A percentile compares a stretch with the other conserved stretches of the same genome.
phyloP scores from a whole-genome alignment of 768 basidiomycete species.

The Phlebiopsis gigantea region DNA sequence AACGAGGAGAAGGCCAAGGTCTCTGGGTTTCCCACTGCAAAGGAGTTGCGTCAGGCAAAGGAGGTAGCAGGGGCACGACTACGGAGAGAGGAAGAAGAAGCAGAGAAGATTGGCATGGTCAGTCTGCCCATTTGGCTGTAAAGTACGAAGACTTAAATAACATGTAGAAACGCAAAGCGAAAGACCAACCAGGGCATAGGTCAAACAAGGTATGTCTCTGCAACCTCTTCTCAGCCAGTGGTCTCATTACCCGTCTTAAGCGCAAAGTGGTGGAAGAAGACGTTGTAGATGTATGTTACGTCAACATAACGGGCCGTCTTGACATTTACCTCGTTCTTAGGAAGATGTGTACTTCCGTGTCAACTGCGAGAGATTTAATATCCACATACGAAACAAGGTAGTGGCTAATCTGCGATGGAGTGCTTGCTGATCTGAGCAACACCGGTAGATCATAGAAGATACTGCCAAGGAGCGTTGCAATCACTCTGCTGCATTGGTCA shows the following conservation, averaged over 20 bases:
- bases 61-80: constrained; percentile 58
- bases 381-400: constrained; percentile 84
- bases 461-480: constrained; percentile 82
- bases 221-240: background rate
- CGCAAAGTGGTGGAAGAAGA: constrained; percentile 47
- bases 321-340: constrained; percentile 31
- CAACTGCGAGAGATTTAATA: constrained; percentile 84
- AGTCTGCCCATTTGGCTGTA: constrained; percentile 20
- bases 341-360: constrained; percentile 76
- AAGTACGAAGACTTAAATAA: background rate
- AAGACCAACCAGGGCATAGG: constrained; percentile 42
- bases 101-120: constrained; percentile 70
- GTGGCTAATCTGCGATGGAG: constrained; percentile 18
- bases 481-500: constrained; percentile 59
- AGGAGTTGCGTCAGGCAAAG: constrained; percentile 69
- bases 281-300: constrained; percentile 62
- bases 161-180: constrained; percentile 58
- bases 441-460: constrained; percentile 70
- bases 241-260: constrained; percentile 24
- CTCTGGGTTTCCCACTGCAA: constrained; percentile 72
- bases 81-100: constrained; percentile 67
- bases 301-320: background rate
- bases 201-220: constrained; percentile 44
- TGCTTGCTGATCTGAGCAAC: constrained; percentile 13
- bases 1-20: constrained; percentile 73